Percentiles rank a stretch among this genome's conserved stretches.
Conservation (phyloP, 148 eudicot genomes). For the Drosera capensis region DNA sequence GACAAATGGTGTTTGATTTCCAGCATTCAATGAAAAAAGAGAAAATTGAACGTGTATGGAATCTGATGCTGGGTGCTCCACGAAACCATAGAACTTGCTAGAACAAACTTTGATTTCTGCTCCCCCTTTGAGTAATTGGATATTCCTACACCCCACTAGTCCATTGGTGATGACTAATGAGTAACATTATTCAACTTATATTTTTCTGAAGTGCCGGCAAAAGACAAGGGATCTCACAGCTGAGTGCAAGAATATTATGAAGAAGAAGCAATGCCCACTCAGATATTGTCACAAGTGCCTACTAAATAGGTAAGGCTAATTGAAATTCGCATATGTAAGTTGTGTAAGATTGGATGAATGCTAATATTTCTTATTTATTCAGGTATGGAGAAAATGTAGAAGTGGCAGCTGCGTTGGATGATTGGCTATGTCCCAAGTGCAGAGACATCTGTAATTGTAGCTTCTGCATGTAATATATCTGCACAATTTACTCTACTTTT, state of each 20-base stretch:
- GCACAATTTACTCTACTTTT: background rate
- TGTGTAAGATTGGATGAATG: background rate
- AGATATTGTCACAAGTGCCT: conserved; percentile 74
- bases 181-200: background rate
- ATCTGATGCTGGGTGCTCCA: too few species aligned
- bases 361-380: conserved; percentile 3
- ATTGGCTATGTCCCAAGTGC: conserved; percentile 87
- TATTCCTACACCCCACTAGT: background rate
- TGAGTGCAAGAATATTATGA: conserved; percentile 52
- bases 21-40: too few species aligned
- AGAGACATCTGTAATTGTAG: conserved; percentile 92
- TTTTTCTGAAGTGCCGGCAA: conserved; percentile 63
- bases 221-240: conserved; percentile 54
- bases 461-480: conserved; percentile 48
- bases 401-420: conserved; percentile 29
- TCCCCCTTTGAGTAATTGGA: background rate
- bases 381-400: conserved; percentile 90
- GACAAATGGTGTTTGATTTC: too few species aligned
- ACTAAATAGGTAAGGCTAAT: conserved; percentile 42
- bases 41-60: too few species aligned
- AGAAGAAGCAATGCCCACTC: conserved; percentile 41
- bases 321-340: background rate
- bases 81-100: too few species aligned
- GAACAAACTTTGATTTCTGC: background rate
- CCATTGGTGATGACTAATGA: conserved; percentile 3